phyloP scores from a whole-genome alignment of 345 rosid species.

The Eucalyptus globulus region DNA sequence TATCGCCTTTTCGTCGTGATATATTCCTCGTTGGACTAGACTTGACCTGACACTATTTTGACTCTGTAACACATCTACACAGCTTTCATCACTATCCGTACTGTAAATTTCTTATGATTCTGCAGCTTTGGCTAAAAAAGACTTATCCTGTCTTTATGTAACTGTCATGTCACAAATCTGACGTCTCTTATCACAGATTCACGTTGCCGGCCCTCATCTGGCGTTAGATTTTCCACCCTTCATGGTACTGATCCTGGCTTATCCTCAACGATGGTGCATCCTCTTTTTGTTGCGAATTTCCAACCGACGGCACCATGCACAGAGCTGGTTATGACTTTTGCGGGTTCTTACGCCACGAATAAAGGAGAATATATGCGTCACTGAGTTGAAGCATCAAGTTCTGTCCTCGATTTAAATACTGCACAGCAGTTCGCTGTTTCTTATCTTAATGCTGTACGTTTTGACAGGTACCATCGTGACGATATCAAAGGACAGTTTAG shows the following conservation, averaged over 20 bases:
- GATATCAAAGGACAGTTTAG: neutral
- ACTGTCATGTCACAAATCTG: neutral
- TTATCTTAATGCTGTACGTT: neutral
- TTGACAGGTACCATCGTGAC: neutral
- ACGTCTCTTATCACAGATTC: slow-evolving; percentile 18
- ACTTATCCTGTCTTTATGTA: neutral
- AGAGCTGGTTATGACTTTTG: neutral
- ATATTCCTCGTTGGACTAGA: neutral
- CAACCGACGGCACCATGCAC: neutral
- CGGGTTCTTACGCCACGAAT: neutral
- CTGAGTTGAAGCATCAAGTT: neutral
- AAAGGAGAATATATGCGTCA: neutral
- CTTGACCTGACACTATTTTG: neutral
- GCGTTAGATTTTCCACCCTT: slow-evolving; percentile 58
- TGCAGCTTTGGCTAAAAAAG: neutral
- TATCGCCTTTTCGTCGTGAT: neutral
- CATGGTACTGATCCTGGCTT: slow-evolving; percentile 48
- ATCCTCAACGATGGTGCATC: slow-evolving; percentile 5
- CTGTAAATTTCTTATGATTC: slow-evolving; percentile 9
- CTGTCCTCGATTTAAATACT: neutral
- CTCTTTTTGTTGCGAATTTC: neutral
- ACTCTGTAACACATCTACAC: slow-evolving; percentile 54
- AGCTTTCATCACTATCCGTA: slow-evolving; percentile 71
- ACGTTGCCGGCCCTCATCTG: slow-evolving; percentile 56
- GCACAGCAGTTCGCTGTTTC: neutral